Percentiles rank a stretch among this genome's conserved stretches.
phyloP scores from a whole-genome alignment of 1,284 basidiomycete species.

The Neonothopanus nambi region DNA sequence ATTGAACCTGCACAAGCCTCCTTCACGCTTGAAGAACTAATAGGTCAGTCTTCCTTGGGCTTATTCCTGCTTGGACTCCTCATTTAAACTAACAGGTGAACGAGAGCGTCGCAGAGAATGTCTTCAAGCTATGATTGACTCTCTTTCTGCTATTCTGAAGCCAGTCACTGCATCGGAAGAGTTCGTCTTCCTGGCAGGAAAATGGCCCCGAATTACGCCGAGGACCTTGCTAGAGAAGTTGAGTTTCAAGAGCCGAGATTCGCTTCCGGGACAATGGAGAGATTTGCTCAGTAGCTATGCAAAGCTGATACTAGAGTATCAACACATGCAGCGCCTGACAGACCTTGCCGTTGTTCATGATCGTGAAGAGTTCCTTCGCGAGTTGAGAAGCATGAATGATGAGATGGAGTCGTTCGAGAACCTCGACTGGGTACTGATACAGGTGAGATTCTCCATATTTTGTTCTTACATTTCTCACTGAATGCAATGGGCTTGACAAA shows the following conservation, averaged over 20 bases:
- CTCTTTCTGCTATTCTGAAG: neutral
- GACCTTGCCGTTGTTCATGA: neutral
- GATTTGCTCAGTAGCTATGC: neutral
- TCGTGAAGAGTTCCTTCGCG: slow-evolving; percentile 2
- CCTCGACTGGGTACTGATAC: slow-evolving; percentile 40
- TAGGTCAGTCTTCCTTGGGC: too few relatives aligned
- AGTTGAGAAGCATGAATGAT: too few relatives aligned
- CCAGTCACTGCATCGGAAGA: neutral
- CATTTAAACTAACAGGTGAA: too few relatives aligned
- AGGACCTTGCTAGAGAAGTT: slow-evolving; percentile 1
- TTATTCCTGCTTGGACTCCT: too few relatives aligned
- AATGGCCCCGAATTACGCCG: slow-evolving; percentile 6
- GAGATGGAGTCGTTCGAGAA: slow-evolving; percentile 16
- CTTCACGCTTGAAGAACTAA: neutral
- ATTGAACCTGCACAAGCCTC: neutral
- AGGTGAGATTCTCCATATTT: slow-evolving; percentile 12
- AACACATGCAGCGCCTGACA: neutral
- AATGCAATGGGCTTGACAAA: slow-evolving; percentile 19
- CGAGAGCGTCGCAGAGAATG: neutral
- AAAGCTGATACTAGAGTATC: neutral
- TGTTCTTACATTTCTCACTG: neutral
- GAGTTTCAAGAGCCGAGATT: neutral
- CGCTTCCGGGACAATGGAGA: neutral
- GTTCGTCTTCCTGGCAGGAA: neutral
- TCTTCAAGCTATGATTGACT: neutral